phyloP scores from a whole-genome alignment of 1,139 yeast genomes.

The Suhomyces atakaporum region DNA sequence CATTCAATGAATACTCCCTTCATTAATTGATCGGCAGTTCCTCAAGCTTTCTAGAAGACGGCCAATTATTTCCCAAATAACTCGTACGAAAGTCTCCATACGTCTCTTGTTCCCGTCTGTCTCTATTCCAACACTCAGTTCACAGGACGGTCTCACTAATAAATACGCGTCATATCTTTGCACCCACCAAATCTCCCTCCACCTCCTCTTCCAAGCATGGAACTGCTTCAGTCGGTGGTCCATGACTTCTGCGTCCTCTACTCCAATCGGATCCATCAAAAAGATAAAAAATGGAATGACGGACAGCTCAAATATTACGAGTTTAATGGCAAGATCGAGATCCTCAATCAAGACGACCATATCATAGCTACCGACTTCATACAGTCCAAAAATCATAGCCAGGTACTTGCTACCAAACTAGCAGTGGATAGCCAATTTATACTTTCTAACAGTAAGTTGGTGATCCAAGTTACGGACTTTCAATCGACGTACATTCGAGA shows the following conservation, averaged over 20 bases:
- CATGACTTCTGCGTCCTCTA: constrained; percentile 43
- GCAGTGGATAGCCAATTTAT: constrained; percentile 17
- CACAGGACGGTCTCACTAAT: no score
- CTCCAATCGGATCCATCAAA: constrained; percentile 50
- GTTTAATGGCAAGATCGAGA: constrained; percentile 49
- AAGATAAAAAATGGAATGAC: constrained; percentile 56
- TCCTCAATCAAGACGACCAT: constrained; percentile 38
- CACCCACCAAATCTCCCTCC: no score
- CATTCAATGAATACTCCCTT: no score
- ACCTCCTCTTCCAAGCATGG: constrained; percentile 4
- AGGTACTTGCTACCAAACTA: constrained; percentile 16
- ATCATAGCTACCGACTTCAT: constrained; percentile 36
- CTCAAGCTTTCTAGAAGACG: no score
- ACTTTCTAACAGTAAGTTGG: constrained; percentile 20
- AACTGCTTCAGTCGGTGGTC: constrained; percentile 27
- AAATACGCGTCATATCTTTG: no score
- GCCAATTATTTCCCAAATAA: no score
- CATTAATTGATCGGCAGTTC: no score
- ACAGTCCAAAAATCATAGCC: constrained; percentile 16
- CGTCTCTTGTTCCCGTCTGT: no score
- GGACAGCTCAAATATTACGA: constrained; percentile 51
- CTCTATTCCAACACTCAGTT: no score
- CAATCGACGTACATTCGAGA: constrained; percentile 11
- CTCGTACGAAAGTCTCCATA: no score
- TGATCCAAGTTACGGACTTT: constrained; percentile 21